Conservation (phyloP, 2,329 filamentous ascomycete genomes). For the Tympanopsis confertula region DNA sequence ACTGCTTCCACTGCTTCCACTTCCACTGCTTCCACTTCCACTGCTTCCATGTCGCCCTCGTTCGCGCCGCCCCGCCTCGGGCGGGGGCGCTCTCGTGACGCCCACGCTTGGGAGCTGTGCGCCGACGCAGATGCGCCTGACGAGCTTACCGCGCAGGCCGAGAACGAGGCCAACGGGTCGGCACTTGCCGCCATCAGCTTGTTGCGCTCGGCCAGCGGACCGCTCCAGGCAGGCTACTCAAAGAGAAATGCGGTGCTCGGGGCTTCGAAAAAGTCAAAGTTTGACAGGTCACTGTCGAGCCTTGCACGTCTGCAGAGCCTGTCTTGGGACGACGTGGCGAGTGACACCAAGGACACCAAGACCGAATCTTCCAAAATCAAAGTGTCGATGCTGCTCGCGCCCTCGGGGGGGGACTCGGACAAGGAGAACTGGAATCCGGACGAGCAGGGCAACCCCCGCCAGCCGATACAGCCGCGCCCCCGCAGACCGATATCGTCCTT, state of each 20-base stretch:
- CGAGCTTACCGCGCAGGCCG: conserved; percentile 68
- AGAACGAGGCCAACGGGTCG: conserved; percentile 69
- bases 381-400: conserved; percentile 24
- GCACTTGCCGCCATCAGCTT: conserved; percentile 73
- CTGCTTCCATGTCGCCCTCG: conserved; percentile 17
- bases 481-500: not conserved
- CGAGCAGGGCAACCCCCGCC: conserved; percentile 28
- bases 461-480: conserved; percentile 8
- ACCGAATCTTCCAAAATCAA: conserved; percentile 22
- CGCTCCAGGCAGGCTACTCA: conserved; percentile 21
- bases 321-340: conserved; percentile 13
- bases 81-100: conserved; percentile 72
- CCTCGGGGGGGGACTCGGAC: conserved; percentile 64
- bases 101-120: conserved; percentile 82
- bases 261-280: conserved; percentile 58
- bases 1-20: conserved; percentile 4
- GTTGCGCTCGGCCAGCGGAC: conserved; percentile 58
- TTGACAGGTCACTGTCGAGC: conserved; percentile 50
- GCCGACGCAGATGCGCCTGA: conserved; percentile 72
- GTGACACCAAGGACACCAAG: conserved; percentile 8
- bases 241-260: conserved; percentile 12
- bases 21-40: conserved; percentile 4
- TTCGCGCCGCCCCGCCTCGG: conserved; percentile 40
- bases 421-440: conserved; percentile 80
- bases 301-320: conserved; percentile 45